These are phyloP conservation scores for Corylus avellana DNA, from an alignment of 306 rosid species.

Conservation along the genomic window DNA sequence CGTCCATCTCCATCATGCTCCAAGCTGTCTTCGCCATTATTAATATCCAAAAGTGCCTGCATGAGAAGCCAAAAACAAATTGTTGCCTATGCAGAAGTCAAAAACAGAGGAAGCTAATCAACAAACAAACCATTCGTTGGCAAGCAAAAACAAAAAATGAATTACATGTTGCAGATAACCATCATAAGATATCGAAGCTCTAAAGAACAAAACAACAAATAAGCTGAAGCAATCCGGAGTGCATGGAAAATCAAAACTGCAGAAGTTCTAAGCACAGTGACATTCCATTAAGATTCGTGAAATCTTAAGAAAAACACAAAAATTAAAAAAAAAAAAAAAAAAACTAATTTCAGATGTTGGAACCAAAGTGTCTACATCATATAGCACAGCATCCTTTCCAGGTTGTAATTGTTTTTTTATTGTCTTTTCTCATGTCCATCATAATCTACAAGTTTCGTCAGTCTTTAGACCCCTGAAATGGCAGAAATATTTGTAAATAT, in stretches of 20 bases:
- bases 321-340: not conserved
- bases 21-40: conserved; percentile 63
- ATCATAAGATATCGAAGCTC: not conserved
- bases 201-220: not conserved
- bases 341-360: not conserved
- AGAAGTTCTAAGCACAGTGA: not conserved
- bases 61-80: conserved; percentile 28
- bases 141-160: conserved; percentile 4
- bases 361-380: not conserved
- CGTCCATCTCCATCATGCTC: conserved; percentile 76
- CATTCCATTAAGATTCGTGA: not conserved
- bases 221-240: not conserved
- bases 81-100: not conserved
- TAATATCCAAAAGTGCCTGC: conserved; percentile 48
- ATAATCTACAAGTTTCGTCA: not conserved
- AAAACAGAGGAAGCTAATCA: conserved; percentile 5
- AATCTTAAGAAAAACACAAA: not conserved
- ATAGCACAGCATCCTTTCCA: not conserved
- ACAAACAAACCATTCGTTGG: not conserved
- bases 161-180: not conserved
- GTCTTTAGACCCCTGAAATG: not conserved
- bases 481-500: not conserved
- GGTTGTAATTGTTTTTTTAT: not conserved
- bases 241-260: not conserved
- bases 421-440: not conserved